Evolutionary conservation across 345 rosid species (phyloP).

Genomic region (Eucalyptus curtisii): DNA sequence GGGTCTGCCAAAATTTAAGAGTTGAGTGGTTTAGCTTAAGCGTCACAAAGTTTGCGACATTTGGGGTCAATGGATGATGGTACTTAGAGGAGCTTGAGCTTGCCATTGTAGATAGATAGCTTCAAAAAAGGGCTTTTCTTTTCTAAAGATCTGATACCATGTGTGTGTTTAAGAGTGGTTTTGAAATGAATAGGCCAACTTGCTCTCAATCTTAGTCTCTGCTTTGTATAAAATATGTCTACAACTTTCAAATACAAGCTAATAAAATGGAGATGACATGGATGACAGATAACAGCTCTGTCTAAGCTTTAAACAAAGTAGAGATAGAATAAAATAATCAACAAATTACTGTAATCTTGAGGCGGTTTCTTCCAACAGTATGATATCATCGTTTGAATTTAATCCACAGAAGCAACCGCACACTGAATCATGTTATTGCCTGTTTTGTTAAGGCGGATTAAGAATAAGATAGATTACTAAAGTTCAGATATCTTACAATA

Average conservation of each 20-base stretch:
- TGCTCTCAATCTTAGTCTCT: not conserved
- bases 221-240: not conserved
- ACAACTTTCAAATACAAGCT: not conserved
- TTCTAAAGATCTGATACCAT: not conserved
- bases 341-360: not conserved
- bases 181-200: not conserved
- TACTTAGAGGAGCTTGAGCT: not conserved
- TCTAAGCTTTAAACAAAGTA: not conserved
- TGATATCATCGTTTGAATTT: not conserved
- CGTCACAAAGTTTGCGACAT: not conserved
- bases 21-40: not conserved
- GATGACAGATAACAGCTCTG: not conserved
- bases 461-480: not conserved
- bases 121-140: not conserved
- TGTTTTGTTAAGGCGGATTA: not conserved
- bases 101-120: not conserved
- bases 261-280: not conserved
- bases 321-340: not conserved
- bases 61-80: not conserved
- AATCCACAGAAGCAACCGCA: not conserved
- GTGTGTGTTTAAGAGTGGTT: not conserved
- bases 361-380: not conserved
- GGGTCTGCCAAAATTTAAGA: not conserved
- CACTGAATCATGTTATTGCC: not conserved
- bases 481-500: not conserved